Percentiles rank a stretch among this genome's conserved stretches.
phyloP scores from a whole-genome alignment of 139 green algal species.

The Marvania coccoides region DNA sequence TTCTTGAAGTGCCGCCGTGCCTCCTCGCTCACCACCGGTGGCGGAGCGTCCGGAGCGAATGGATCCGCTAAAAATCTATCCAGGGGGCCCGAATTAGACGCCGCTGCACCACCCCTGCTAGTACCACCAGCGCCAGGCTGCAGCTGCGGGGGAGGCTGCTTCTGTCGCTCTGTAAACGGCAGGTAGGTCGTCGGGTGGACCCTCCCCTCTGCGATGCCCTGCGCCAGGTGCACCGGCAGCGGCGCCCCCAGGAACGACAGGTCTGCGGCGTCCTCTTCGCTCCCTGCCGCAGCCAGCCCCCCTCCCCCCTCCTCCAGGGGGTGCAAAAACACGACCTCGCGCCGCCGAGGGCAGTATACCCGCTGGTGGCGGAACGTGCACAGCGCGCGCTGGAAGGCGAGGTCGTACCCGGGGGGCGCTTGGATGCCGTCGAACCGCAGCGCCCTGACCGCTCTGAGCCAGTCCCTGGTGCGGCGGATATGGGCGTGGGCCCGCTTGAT shows the following conservation, averaged over 20 bases:
- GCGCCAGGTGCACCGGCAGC: slow-evolving; percentile 43
- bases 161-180: no score
- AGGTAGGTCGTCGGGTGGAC: neutral
- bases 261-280: slow-evolving; percentile 42
- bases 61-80: no score
- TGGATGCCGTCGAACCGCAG: slow-evolving; percentile 70
- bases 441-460: slow-evolving; percentile 41
- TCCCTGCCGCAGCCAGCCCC: slow-evolving; percentile 36
- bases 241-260: slow-evolving; percentile 69
- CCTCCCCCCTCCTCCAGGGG: slow-evolving; percentile 42
- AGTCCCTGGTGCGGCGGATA: slow-evolving; percentile 56
- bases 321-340: slow-evolving; percentile 55
- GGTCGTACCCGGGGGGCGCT: slow-evolving; percentile 74
- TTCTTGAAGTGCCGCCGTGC: neutral
- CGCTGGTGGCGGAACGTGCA: slow-evolving; percentile 89
- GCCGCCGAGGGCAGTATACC: slow-evolving; percentile 58
- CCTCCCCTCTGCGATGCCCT: slow-evolving; percentile 55
- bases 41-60: no score
- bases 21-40: neutral
- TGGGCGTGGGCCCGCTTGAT: slow-evolving; percentile 84
- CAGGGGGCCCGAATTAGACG: no score
- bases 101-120: no score
- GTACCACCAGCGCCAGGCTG: no score
- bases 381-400: slow-evolving; percentile 73
- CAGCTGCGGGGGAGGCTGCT: no score